Conservation (phyloP, 179 eudicot genomes). For the Heliamphora pulchella region DNA sequence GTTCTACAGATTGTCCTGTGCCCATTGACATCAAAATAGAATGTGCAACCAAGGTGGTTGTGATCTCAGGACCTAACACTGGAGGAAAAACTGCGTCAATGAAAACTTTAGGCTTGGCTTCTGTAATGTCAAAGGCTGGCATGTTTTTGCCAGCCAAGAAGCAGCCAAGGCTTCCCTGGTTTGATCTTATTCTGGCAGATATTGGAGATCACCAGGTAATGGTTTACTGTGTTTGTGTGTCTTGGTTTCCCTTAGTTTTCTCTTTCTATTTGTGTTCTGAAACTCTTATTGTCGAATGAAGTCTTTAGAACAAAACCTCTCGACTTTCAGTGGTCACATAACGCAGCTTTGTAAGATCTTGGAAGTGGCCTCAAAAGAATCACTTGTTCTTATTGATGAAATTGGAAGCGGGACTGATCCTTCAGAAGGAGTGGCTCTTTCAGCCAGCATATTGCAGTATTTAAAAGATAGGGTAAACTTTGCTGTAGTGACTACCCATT, state of each 20-base stretch:
- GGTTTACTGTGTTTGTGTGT: background rate
- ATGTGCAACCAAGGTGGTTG: constrained; percentile 57
- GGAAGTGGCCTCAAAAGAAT: constrained; percentile 62
- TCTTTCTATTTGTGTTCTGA: constrained; percentile 24
- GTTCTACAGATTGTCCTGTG: constrained; percentile 46
- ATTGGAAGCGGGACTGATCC: constrained; percentile 98
- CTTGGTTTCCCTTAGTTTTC: constrained; percentile 8
- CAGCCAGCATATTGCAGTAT: constrained; percentile 82
- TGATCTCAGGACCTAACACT: constrained; percentile 95
- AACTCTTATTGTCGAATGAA: constrained; percentile 32
- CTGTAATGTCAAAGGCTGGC: constrained; percentile 94
- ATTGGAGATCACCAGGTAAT: constrained; percentile 95
- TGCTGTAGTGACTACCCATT: constrained; percentile 93
- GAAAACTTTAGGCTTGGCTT: constrained; percentile 83
- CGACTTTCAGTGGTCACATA: constrained; percentile 95
- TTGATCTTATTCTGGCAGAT: constrained; percentile 87
- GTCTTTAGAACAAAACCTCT: constrained; percentile 92
- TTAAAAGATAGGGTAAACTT: constrained; percentile 63
- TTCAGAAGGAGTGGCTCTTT: constrained; percentile 90
- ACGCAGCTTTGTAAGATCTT: constrained; percentile 63
- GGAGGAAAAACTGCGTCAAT: constrained; percentile 99
- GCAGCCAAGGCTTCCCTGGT: constrained; percentile 79
- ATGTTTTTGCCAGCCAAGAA: constrained; percentile 72
- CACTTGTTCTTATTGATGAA: constrained; percentile 89
- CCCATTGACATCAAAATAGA: constrained; percentile 74